Percentiles rank a stretch among this genome's conserved stretches.
Conservation (phyloP, 1,284 basidiomycete species). For the Termitomyces sp. region DNA sequence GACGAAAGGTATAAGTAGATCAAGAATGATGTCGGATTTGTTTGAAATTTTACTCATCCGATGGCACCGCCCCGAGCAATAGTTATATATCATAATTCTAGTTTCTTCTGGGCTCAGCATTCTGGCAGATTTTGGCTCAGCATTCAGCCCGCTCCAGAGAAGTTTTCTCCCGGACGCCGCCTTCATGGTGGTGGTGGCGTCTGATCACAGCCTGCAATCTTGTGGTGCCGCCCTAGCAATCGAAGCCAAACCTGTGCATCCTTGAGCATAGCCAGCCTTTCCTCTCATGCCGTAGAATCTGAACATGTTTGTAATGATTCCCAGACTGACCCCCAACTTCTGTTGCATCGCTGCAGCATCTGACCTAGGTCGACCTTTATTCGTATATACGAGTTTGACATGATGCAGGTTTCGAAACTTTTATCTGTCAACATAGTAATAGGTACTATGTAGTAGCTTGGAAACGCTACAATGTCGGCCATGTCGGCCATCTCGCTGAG, state of each 20-base stretch:
- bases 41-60: slow-evolving; percentile 1
- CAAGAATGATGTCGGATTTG: neutral
- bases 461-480: neutral
- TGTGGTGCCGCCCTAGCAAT: too few species aligned
- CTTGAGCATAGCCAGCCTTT: neutral
- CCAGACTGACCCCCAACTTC: neutral
- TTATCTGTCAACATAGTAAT: neutral
- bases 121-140: neutral
- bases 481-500: slow-evolving; percentile 5
- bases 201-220: neutral
- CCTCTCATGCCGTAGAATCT: neutral
- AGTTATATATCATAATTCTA: neutral
- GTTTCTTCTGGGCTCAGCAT: neutral
- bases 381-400: neutral
- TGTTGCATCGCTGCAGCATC: neutral
- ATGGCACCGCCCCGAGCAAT: neutral
- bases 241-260: too few species aligned
- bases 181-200: neutral
- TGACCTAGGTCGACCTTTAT: neutral
- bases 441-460: neutral
- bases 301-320: neutral
- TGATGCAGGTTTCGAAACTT: neutral
- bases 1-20: neutral
- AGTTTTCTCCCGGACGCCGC: slow-evolving; percentile 2
- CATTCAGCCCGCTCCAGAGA: neutral